Evolutionary conservation across 2,329 filamentous ascomycete species (phyloP).

Genomic region (Aspergillus thermomutatus): DNA sequence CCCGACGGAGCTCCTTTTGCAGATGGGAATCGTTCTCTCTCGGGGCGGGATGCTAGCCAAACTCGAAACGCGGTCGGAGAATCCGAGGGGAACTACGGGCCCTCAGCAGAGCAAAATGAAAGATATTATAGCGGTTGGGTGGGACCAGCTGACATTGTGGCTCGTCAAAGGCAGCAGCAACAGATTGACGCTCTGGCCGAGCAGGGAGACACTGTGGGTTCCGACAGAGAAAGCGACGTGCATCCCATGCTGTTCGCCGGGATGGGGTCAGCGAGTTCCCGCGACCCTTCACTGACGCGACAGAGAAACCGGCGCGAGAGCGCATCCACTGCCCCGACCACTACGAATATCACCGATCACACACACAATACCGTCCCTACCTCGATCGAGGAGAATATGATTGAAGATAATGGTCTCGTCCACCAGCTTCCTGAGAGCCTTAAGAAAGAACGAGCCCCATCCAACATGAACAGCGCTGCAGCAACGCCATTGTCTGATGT

Average conservation of each 20-base stretch:
- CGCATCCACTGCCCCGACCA: slow-evolving; percentile 33
- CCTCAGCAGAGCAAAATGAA: slow-evolving; percentile 25
- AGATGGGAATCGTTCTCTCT: slow-evolving; percentile 35
- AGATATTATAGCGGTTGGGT: slow-evolving; percentile 55
- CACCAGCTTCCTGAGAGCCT: slow-evolving; percentile 6
- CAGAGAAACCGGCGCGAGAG: slow-evolving; percentile 27
- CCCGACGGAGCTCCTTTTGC: slow-evolving; percentile 43
- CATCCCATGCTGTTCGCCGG: slow-evolving; percentile 17
- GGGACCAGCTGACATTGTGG: slow-evolving; percentile 38
- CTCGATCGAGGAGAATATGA: slow-evolving; percentile 26
- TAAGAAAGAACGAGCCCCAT: slow-evolving; percentile 5
- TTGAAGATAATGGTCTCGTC: slow-evolving; percentile 9
- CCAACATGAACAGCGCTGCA: background rate
- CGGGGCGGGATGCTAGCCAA: slow-evolving; percentile 14
- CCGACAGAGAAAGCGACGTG: slow-evolving; percentile 5
- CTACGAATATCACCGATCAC: slow-evolving; percentile 30
- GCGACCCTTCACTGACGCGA: slow-evolving; percentile 7
- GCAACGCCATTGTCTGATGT: background rate
- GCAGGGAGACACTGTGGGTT: slow-evolving; percentile 1
- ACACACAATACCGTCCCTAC: slow-evolving; percentile 33
- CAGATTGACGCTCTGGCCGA: slow-evolving; percentile 4
- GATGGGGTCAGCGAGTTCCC: slow-evolving; percentile 10
- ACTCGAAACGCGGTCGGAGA: slow-evolving; percentile 9
- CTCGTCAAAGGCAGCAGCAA: slow-evolving; percentile 19
- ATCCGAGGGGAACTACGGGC: slow-evolving; percentile 6